Percentiles rank a stretch among this genome's conserved stretches.
Evolutionary conservation across 257 asterid genomes (phyloP).

Genomic region (Salvia miltiorrhiza): DNA sequence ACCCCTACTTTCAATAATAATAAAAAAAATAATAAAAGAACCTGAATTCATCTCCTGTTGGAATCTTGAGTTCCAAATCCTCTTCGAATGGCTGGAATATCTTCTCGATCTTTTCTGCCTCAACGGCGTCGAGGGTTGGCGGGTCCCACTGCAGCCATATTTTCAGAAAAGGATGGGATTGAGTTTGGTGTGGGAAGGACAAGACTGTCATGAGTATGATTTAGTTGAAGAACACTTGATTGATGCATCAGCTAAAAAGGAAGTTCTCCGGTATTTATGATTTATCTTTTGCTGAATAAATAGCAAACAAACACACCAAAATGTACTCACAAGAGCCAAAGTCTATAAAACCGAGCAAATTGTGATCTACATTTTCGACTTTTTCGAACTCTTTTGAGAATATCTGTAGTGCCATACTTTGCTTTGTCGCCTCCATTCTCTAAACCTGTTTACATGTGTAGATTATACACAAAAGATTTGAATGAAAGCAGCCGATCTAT

Average conservation of each 20-base stretch:
- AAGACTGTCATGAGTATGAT: background rate
- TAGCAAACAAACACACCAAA: too few species aligned
- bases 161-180: background rate
- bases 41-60: constrained; percentile 65
- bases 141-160: constrained; percentile 70
- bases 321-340: too few species aligned
- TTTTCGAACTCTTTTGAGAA: constrained; percentile 78
- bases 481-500: too few species aligned
- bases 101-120: constrained; percentile 41
- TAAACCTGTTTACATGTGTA: too few species aligned
- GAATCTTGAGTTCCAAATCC: constrained; percentile 73
- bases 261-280: too few species aligned
- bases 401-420: constrained; percentile 74
- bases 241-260: too few species aligned
- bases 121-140: constrained; percentile 46
- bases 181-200: background rate
- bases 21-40: constrained; percentile 24
- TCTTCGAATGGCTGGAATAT: constrained; percentile 64
- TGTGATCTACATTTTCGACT: too few species aligned
- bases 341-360: too few species aligned
- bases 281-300: too few species aligned
- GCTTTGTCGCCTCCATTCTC: constrained; percentile 65
- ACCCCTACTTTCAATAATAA: background rate
- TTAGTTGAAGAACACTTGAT: too few species aligned
- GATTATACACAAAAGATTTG: background rate